Base-by-base conservation (phyloP, 805 yeast species). In the Sugiyamaella smithiae region DNA sequence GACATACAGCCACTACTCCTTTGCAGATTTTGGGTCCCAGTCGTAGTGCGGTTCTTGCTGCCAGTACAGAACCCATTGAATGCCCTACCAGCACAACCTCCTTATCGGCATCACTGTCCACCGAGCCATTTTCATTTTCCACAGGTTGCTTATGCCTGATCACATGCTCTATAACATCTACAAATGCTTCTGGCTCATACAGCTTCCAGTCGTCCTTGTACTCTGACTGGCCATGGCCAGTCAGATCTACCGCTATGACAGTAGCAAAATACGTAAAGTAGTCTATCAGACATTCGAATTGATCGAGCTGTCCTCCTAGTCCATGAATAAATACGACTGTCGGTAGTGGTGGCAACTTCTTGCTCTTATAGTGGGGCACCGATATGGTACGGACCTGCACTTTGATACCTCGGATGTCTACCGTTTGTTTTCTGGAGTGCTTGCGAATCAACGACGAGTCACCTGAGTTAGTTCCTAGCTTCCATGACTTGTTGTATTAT, bases 291-390 rank as follows among this genome's bases (percentile, higher is more conserved):
- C 84, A 81, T 59, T 86, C 93, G 63, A 90, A 90, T 63, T 89
- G 97, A 19, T 88, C 79, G 62, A 86, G 70, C 57, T 83, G 91
- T 1, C 98, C 98, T 1, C 97, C 98, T 17, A 91, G 66, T 0
- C 98, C 98, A 68, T 89, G 97, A 16, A 90, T 61, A 49, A 88
- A 78, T 1, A 88, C 66, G 4, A 85, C 65, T 1, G 82, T 68
- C 0, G 95, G 95, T 35, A 80, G 51, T 4, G 48, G 46, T 1
- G 66, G 67, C 25, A 66, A 46, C 46, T 61, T 57, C 42, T 56
- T 50, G 14, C 52, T 60, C 24, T 62, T 57, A 35, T 57, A 56
- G 26, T 65, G 57, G 1, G 67, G 69, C 14, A 64, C 50, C 12
- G 36, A 38, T 28, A 60, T 41, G 6, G 51, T 50, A 17, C 64